A percentile compares a stretch with the other conserved stretches of the same genome.
These are phyloP conservation scores for Coemansia sp. DNA, from an alignment of 192 early-diverging fungal species.

Conservation along the genomic window DNA sequence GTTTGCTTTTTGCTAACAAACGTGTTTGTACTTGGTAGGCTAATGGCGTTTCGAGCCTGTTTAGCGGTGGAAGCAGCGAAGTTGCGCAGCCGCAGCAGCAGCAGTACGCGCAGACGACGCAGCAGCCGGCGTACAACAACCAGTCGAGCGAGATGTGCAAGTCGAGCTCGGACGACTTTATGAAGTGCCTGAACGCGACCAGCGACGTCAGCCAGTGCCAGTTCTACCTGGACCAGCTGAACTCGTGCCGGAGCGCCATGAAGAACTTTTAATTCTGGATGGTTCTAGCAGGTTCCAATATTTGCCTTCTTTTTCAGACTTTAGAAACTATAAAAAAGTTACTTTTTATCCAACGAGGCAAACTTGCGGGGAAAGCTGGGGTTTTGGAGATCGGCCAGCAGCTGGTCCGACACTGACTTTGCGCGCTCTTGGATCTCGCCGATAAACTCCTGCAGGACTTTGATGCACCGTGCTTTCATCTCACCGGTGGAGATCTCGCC, in stretches of 20 bases:
- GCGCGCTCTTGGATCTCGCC: constrained; percentile 73
- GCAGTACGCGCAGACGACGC: constrained; percentile 39
- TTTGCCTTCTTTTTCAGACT: background rate
- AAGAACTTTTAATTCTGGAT: background rate
- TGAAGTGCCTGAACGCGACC: constrained; percentile 81
- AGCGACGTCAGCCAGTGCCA: constrained; percentile 83
- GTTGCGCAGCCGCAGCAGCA: constrained; percentile 38
- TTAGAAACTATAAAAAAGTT: background rate
- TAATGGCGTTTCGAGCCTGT: constrained; percentile 43
- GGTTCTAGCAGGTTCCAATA: background rate
- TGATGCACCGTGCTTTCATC: constrained; percentile 87
- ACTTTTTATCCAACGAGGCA: constrained; percentile 33
- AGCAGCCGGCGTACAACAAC: constrained; percentile 12
- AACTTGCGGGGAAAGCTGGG: constrained; percentile 51
- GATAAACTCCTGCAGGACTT: constrained; percentile 76
- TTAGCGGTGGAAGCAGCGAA: constrained; percentile 51
- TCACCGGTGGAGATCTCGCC: constrained; percentile 87
- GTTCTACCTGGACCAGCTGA: constrained; percentile 89
- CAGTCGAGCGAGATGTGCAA: constrained; percentile 56
- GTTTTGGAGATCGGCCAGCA: constrained; percentile 66
- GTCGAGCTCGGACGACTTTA: constrained; percentile 80
- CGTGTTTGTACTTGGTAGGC: constrained; percentile 14
- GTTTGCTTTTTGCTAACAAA: background rate
- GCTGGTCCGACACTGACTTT: constrained; percentile 61
- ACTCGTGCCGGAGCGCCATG: constrained; percentile 70